These are phyloP conservation scores for Geosmithia putterillii DNA, from an alignment of 2,329 filamentous ascomycete species.

Conservation along the genomic window DNA sequence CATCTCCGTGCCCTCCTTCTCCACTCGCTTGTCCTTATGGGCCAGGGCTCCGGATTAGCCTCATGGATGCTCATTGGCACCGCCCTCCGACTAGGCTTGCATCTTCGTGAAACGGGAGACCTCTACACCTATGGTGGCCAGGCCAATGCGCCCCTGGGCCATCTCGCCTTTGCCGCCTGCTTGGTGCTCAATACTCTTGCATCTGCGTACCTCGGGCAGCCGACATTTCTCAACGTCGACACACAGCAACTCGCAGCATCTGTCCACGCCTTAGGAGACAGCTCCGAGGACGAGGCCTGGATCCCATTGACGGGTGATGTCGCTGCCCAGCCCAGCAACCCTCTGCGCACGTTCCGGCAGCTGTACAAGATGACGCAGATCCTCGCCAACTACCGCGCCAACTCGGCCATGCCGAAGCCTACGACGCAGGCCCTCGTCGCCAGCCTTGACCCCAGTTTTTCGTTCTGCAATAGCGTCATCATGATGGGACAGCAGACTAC, in stretches of 20 bases:
- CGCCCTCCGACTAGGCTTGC: conserved; percentile 35
- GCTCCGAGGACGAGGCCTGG: conserved; percentile 7
- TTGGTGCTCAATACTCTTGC: conserved; percentile 50
- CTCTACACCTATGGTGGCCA: not conserved
- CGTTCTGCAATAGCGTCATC: conserved; percentile 24
- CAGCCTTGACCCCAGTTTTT: conserved; percentile 19
- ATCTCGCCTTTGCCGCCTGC: conserved; percentile 33
- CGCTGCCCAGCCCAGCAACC: conserved; percentile 14
- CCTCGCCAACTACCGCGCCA: not conserved
- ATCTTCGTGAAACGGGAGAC: conserved; percentile 7
- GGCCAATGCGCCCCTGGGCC: not conserved
- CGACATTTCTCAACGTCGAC: conserved; percentile 36
- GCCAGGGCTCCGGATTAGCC: conserved; percentile 37
- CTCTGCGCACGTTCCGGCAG: conserved; percentile 20
- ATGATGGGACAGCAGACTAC: conserved; percentile 18
- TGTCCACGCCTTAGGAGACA: conserved; percentile 1
- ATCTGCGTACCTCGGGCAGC: conserved; percentile 34
- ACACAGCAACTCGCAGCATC: conserved; percentile 11
- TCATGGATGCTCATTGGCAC: conserved; percentile 55
- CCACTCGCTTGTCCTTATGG: conserved; percentile 49
- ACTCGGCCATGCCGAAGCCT: not conserved
- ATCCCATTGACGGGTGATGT: conserved; percentile 8
- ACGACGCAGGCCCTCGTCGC: conserved; percentile 15
- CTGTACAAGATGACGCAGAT: conserved; percentile 23
- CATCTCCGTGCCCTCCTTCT: conserved; percentile 30